Evolutionary conservation across 805 yeast genomes (phyloP).

Genomic region (Starmerella vitae): DNA sequence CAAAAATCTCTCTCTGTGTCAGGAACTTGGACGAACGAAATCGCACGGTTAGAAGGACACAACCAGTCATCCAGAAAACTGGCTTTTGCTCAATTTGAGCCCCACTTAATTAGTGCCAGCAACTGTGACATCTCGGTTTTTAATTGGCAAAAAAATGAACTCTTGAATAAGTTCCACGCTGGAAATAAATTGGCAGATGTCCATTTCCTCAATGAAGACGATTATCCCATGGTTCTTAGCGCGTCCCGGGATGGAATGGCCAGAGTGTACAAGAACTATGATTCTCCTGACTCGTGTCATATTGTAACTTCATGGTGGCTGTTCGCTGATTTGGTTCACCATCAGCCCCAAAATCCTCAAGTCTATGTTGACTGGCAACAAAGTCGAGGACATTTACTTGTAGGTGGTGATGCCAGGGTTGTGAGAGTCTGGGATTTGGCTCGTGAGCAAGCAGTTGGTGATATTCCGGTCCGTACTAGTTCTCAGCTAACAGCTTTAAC

Average conservation of each 20-base stretch:
- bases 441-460: constrained; percentile 70
- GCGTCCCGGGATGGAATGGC: constrained; percentile 95
- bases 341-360: constrained; percentile 31
- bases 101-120: constrained; percentile 63
- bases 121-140: constrained; percentile 69
- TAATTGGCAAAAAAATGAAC: constrained; percentile 54
- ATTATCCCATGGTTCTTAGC: constrained; percentile 64
- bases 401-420: constrained; percentile 87
- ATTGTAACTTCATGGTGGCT: constrained; percentile 87
- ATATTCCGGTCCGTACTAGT: constrained; percentile 82
- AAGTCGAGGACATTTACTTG: constrained; percentile 76
- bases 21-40: constrained; percentile 70
- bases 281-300: constrained; percentile 41
- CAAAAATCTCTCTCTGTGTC: constrained; percentile 70
- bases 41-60: constrained; percentile 46
- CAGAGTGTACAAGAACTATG: constrained; percentile 66
- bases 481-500: constrained; percentile 80
- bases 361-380: constrained; percentile 94
- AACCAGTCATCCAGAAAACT: constrained; percentile 30
- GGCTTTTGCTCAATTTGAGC: constrained; percentile 82
- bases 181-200: constrained; percentile 83
- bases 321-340: constrained; percentile 34
- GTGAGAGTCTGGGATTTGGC: constrained; percentile 96
- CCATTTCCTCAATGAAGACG: constrained; percentile 84
- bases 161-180: constrained; percentile 57